These are phyloP conservation scores for Paragyromitra xinjiangensis DNA, from an alignment of 495 filamentous ascomycete species.

Conservation along the genomic window DNA sequence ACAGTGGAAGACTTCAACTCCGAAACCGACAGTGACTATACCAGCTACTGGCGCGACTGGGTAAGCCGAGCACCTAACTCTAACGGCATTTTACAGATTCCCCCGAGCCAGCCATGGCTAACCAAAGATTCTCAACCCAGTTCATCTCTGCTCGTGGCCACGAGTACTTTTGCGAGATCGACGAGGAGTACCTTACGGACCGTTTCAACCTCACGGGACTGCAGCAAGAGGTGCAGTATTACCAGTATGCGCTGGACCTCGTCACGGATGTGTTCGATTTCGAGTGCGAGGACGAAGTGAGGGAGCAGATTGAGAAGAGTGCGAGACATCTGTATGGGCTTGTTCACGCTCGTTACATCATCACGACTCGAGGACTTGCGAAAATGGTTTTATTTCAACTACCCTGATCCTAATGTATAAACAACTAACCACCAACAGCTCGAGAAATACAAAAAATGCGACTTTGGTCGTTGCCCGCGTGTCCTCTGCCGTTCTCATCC, in stretches of 20 bases:
- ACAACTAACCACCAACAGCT: constrained; percentile 66
- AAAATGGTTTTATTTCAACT: constrained; percentile 79
- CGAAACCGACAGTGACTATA: constrained; percentile 98
- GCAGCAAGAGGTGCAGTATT: constrained; percentile 97
- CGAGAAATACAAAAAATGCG: constrained; percentile 97
- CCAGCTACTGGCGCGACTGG: constrained; percentile 99
- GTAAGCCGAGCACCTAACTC: constrained; percentile 57
- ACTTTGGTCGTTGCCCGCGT: constrained; percentile 97
- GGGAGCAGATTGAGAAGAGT: constrained; percentile 97
- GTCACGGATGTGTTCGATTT: constrained; percentile 99
- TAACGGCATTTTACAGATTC: constrained; percentile 26
- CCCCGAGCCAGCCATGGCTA: constrained; percentile 18
- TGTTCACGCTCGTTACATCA: constrained; percentile 96
- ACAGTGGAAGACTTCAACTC: constrained; percentile 93
- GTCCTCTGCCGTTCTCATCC: constrained; percentile 92
- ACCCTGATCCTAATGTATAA: constrained; percentile 14
- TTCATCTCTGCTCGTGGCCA: constrained; percentile 98
- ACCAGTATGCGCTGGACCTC: constrained; percentile 98
- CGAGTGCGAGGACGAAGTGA: constrained; percentile 97
- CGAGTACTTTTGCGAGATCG: constrained; percentile 99
- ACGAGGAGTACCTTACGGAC: constrained; percentile 98
- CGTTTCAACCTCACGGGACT: constrained; percentile 98
- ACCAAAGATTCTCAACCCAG: constrained; percentile 62
- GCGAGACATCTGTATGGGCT: constrained; percentile 95
- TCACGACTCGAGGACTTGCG: constrained; percentile 88